phyloP scores from a whole-genome alignment of 495 filamentous ascomycete genomes.

The Xylaria intraflava region DNA sequence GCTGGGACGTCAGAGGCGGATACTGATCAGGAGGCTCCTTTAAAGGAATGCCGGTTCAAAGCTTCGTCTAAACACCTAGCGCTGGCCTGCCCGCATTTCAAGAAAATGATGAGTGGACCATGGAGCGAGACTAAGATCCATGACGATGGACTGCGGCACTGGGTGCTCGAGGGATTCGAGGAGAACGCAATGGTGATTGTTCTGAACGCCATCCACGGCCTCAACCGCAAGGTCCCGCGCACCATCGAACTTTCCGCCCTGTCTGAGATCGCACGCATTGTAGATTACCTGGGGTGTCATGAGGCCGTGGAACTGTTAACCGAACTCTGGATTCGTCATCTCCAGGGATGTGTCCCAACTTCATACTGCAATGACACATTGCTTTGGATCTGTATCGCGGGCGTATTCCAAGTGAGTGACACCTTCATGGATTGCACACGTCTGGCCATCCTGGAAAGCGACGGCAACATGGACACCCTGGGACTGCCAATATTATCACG shows the following conservation, averaged over 20 bases:
- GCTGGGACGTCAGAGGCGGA: not conserved
- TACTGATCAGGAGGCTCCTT: not conserved
- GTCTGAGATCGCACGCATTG: conserved; percentile 43
- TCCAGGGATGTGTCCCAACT: not conserved
- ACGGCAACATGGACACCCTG: not conserved
- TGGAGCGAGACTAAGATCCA: conserved; percentile 34
- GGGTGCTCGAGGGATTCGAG: conserved; percentile 35
- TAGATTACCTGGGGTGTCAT: conserved; percentile 45
- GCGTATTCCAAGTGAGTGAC: not conserved
- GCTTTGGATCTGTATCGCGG: not conserved
- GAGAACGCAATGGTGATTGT: conserved; percentile 40
- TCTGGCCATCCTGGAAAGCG: not conserved
- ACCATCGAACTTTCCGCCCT: conserved; percentile 39
- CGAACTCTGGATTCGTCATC: conserved; percentile 35
- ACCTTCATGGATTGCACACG: not conserved
- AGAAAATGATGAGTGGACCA: conserved; percentile 24
- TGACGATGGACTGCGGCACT: conserved; percentile 37
- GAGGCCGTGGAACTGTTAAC: conserved; percentile 37
- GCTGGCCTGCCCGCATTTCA: conserved; percentile 44
- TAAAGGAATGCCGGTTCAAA: conserved; percentile 21
- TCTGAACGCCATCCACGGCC: conserved; percentile 46
- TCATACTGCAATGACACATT: not conserved
- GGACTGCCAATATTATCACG: not conserved
- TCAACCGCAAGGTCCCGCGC: conserved; percentile 35
- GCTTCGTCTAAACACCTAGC: conserved; percentile 49